phyloP scores from a whole-genome alignment of 306 rosid genomes.

The Ochetophila trinervis region DNA sequence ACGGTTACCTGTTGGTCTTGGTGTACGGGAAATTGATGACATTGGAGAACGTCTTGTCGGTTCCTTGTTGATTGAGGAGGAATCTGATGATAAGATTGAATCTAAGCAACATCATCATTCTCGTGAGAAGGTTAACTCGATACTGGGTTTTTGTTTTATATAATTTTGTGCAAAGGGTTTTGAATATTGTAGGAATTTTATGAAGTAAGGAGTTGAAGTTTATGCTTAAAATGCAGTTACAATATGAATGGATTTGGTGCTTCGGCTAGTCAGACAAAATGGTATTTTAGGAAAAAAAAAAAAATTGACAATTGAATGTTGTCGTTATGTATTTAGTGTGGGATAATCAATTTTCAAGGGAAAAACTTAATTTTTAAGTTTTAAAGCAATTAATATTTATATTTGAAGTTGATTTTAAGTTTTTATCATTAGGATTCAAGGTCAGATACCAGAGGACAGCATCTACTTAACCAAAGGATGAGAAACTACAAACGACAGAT shows the following conservation, averaged over 20 bases:
- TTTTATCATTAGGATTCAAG: conserved; percentile 68
- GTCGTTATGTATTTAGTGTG: not conserved
- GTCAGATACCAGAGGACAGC: conserved; percentile 68
- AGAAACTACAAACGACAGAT: conserved; percentile 56
- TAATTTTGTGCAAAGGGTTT: not conserved
- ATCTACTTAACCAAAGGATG: conserved; percentile 56
- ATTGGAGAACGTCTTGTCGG: conserved; percentile 56
- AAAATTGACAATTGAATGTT: not conserved
- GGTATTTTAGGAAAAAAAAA: not conserved
- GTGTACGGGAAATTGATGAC: conserved; percentile 36
- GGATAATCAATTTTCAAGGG: not conserved
- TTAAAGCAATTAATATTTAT: conserved; percentile 15
- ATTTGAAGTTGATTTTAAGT: conserved; percentile 23
- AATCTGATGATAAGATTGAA: conserved; percentile 47
- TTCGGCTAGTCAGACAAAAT: not conserved
- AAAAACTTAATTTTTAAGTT: not conserved
- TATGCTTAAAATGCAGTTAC: not conserved
- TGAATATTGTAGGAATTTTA: not conserved
- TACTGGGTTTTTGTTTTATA: not conserved
- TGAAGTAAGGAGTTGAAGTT: not conserved
- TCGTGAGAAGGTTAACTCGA: conserved; percentile 59
- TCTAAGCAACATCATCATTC: conserved; percentile 37
- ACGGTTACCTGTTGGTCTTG: not conserved
- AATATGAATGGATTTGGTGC: not conserved
- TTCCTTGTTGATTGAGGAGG: conserved; percentile 65